Evolutionary conservation across 2,329 filamentous ascomycete species (phyloP), one percentile per base, ranked within the genome.

Genomic region (Sordariomycetes sp.): DNA sequence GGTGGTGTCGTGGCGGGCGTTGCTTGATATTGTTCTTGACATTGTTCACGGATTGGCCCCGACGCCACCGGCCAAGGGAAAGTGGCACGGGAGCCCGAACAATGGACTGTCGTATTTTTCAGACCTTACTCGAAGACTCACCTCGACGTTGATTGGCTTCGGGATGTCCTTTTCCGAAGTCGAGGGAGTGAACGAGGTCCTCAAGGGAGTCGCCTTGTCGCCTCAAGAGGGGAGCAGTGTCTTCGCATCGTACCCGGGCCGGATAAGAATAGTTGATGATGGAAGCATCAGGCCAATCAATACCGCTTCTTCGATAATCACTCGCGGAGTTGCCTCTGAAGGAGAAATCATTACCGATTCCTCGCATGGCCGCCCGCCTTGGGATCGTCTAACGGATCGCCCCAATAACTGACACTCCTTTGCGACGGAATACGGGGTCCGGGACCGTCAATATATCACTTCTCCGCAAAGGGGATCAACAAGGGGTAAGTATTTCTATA

Each of bases 241-340:
- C 57, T 53, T 59, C 55, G 51, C 64, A 64, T 64, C 66, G 62
- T 67, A 62, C 57, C 55, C 39, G 36, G 28, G 1, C 22, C 32
- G 28, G 20, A 55, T 17, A 39, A 53, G 39, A 10, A 45, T 28
- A 53, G 25, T 52, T 7, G 51, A 6, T 6, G 54, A 28, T 45
- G 53, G 48, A 34, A n/a, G 24, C 32, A 20, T 12, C 17, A 10
- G 20, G 20, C 20, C 5, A 50, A 10, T 24, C 4, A 12, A 20
- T 10, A 20, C 20, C 2, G 2, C 32, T 28, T 12, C 12, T 22
- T 39, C 13, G 10, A 20, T 39, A 32, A 32, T 32, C 3, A 3
- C 28, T 32, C 28, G 8, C 8, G 28, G 28, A 32, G 28, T 32
- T 32, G 28, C 28, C 8, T 32, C 28, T 8, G 28, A 32, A 8